phyloP scores from a whole-genome alignment of 768 basidiomycete genomes.

The Aureoboletus auriporus region DNA sequence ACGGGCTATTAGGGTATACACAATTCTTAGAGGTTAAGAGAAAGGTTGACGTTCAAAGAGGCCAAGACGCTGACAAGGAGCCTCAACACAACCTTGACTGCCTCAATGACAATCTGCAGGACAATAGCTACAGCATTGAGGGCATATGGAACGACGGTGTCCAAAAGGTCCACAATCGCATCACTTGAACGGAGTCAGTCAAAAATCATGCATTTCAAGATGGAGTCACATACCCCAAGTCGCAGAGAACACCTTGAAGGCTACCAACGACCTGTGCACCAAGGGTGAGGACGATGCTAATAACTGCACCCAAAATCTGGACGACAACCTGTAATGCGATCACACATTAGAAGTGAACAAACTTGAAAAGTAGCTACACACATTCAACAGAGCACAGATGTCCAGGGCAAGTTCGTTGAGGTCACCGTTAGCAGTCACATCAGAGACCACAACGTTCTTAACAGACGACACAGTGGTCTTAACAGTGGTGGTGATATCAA shows the following conservation, averaged over 20 bases:
- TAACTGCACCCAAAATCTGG: constrained; percentile 1
- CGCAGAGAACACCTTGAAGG: constrained; percentile 1
- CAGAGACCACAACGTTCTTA: constrained; percentile 3
- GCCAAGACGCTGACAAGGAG: too few relatives aligned
- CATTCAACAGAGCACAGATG: constrained; percentile 1
- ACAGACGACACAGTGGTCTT: not conserved
- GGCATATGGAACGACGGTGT: too few relatives aligned
- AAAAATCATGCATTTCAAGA: not conserved
- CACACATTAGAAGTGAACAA: too few relatives aligned
- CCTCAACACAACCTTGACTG: too few relatives aligned
- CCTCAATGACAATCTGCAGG: too few relatives aligned
- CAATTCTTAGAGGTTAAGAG: too few relatives aligned
- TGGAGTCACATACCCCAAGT: constrained; percentile 11
- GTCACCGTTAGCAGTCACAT: constrained; percentile 6
- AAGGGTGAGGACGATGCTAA: constrained; percentile 2
- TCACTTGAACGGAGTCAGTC: not conserved
- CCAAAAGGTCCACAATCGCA: too few relatives aligned
- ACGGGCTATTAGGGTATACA: not conserved
- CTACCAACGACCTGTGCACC: not conserved
- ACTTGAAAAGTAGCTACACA: too few relatives aligned
- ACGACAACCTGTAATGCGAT: not conserved
- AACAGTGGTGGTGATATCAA: constrained; percentile 1
- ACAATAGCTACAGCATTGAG: too few relatives aligned
- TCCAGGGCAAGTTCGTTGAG: constrained; percentile 4
- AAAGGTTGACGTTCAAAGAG: too few relatives aligned